Conservation (phyloP, 208 protist genomes). For the Leishmania turanica region DNA sequence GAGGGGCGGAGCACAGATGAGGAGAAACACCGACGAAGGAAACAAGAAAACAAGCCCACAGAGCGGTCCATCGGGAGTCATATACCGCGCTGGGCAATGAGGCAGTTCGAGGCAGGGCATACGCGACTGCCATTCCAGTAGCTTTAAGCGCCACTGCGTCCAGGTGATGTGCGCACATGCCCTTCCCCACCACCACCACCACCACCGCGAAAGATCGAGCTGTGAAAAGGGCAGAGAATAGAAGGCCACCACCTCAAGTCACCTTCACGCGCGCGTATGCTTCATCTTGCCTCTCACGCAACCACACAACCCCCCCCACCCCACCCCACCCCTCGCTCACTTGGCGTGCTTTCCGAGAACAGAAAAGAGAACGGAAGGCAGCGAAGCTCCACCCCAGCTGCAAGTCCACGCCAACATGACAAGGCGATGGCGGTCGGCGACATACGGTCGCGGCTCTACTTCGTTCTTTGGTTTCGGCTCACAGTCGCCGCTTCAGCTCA, state of each 20-base stretch:
- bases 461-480: background rate
- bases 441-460: background rate
- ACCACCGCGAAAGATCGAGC: background rate
- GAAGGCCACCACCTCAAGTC: background rate
- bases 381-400: background rate
- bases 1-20: too few relatives aligned
- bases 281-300: background rate
- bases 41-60: background rate
- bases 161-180: too few relatives aligned
- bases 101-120: background rate
- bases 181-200: background rate
- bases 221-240: background rate
- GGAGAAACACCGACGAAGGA: background rate
- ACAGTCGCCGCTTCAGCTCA: conserved; percentile 58
- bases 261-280: background rate
- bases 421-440: background rate
- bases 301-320: background rate
- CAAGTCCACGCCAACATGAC: background rate
- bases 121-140: background rate
- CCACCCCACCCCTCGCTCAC: background rate
- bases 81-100: background rate
- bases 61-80: background rate
- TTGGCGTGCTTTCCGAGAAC: background rate
- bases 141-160: background rate
- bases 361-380: background rate